Evolutionary conservation across 1,139 yeast genomes (phyloP).

Genomic region (Protomyces gravidus): DNA sequence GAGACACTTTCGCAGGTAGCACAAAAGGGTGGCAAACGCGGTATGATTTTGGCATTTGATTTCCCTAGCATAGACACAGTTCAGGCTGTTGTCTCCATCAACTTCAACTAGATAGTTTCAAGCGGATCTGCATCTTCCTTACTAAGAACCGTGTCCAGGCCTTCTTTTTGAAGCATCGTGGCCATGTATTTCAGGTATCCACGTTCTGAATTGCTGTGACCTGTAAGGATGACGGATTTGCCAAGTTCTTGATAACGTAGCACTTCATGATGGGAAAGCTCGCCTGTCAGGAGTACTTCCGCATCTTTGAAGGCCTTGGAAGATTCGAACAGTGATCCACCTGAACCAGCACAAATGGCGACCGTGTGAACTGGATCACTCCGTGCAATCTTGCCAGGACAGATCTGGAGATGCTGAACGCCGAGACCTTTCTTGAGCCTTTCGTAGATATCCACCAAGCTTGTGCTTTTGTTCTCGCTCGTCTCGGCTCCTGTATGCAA

Average conservation of each 20-base stretch:
- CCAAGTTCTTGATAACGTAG: constrained; percentile 70
- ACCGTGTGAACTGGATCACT: too few species aligned
- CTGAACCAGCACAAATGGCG: constrained; percentile 97
- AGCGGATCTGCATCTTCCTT: constrained; percentile 57
- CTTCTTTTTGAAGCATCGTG: constrained; percentile 46
- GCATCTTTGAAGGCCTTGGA: constrained; percentile 47
- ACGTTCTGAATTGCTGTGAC: constrained; percentile 85
- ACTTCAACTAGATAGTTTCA: constrained; percentile 39
- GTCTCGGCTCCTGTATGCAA: constrained; percentile 48
- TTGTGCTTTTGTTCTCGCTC: constrained; percentile 35
- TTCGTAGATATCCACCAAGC: not conserved
- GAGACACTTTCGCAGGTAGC: not conserved
- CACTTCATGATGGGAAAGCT: constrained; percentile 87
- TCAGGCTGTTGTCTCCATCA: not conserved
- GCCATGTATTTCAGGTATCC: constrained; percentile 62
- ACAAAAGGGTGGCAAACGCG: not conserved
- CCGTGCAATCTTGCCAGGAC: constrained; percentile 47
- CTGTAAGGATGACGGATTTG: constrained; percentile 62
- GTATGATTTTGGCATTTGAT: constrained; percentile 1
- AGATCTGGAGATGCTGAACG: constrained; percentile 61
- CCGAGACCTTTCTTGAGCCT: constrained; percentile 53
- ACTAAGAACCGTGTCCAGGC: constrained; percentile 49
- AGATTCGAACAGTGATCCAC: constrained; percentile 63
- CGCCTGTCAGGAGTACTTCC: constrained; percentile 85
- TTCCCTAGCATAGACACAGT: not conserved